These are phyloP conservation scores for Terfezia claveryi DNA, from an alignment of 495 filamentous ascomycete species.

Conservation along the genomic window DNA sequence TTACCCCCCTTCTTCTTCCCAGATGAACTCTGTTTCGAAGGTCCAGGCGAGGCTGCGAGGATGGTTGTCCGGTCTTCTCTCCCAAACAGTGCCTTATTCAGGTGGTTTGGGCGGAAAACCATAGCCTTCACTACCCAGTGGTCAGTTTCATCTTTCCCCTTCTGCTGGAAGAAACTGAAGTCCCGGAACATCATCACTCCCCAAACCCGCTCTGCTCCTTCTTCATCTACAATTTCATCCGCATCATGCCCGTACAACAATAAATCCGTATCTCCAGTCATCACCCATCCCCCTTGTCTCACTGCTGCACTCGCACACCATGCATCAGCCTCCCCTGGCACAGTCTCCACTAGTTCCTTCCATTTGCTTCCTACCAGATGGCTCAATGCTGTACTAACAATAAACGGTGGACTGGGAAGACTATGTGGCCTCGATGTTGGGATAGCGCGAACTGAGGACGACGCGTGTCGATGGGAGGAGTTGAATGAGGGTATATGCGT, in stretches of 20 bases:
- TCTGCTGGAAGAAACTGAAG: background rate
- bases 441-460: background rate
- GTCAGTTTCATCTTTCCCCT: background rate
- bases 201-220: background rate
- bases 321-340: constrained; percentile 13
- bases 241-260: constrained; percentile 3
- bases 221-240: background rate
- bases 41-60: too few species aligned
- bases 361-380: constrained; percentile 6
- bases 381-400: constrained; percentile 3
- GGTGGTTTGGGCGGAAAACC: constrained; percentile 7
- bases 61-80: background rate
- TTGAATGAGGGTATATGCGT: background rate
- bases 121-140: background rate
- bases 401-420: constrained; percentile 10
- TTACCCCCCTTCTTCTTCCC: background rate
- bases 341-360: background rate
- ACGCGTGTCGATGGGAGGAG: background rate
- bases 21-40: too few species aligned
- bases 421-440: background rate
- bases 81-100: background rate
- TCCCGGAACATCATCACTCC: constrained; percentile 17
- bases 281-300: constrained; percentile 2
- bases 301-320: constrained; percentile 14
- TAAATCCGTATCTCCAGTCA: constrained; percentile 14